phyloP scores from a whole-genome alignment of 1,284 basidiomycete genomes.

The Puccinia triticina region DNA sequence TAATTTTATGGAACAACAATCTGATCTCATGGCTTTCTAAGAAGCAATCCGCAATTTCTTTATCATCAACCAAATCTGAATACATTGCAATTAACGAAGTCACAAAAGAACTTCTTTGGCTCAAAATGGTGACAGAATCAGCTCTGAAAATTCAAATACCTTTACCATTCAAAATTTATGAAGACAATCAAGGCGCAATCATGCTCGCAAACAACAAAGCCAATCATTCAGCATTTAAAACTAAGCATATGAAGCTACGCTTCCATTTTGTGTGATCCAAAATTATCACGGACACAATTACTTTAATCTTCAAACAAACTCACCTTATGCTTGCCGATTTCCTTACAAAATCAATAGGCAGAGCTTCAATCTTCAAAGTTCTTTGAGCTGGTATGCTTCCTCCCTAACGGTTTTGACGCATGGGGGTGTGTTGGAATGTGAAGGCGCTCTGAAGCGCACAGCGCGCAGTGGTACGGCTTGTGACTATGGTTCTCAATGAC shows the following conservation, averaged over 20 bases:
- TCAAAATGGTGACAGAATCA: background rate
- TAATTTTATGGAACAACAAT: no score
- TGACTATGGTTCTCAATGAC: no score
- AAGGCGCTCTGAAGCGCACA: no score
- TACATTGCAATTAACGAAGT: slow-evolving; percentile 9
- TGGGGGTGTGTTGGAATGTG: slow-evolving; percentile 1
- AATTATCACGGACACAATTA: background rate
- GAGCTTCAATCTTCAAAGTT: background rate
- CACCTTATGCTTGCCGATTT: background rate
- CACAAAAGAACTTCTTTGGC: slow-evolving; percentile 1
- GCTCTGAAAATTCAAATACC: background rate
- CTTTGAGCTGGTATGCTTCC: background rate
- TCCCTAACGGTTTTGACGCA: background rate
- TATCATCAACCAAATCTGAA: slow-evolving; percentile 7
- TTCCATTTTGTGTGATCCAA: background rate
- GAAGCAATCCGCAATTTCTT: background rate
- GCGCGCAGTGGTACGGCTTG: no score
- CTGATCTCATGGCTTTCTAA: background rate
- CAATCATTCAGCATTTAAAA: background rate
- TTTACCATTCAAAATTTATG: background rate
- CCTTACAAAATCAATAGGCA: background rate
- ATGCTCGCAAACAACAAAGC: background rate
- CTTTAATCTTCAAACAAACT: background rate
- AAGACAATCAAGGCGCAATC: background rate
- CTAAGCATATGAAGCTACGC: background rate